Evolutionary conservation across 345 rosid species (phyloP).

Genomic region (Nasturtium officinale): DNA sequence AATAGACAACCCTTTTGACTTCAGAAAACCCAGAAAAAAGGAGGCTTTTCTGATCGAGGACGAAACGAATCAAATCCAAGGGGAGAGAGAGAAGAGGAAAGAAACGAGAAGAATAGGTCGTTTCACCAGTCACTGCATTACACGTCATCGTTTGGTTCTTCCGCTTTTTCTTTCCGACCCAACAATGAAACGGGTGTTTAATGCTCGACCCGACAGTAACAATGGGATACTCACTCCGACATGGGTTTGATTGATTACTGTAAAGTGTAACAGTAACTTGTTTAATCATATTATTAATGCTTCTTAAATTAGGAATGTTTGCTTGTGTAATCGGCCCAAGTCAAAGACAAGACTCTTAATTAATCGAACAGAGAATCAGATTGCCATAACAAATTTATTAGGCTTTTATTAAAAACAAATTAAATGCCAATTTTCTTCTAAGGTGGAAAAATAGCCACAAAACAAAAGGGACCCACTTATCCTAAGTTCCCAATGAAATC

Average conservation of each 20-base stretch:
- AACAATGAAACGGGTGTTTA: conserved; percentile 28
- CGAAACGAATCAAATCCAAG: conserved; percentile 40
- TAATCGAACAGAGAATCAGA: background rate
- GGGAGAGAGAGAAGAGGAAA: conserved; percentile 24
- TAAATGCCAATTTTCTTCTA: conserved; percentile 16
- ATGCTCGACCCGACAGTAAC: conserved; percentile 20
- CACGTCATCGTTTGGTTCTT: conserved; percentile 38
- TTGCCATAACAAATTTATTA: background rate
- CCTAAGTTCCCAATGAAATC: conserved; percentile 46
- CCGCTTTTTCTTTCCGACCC: background rate
- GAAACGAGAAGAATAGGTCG: conserved; percentile 31
- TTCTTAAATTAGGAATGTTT: conserved; percentile 36
- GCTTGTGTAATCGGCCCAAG: conserved; percentile 14
- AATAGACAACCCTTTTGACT: conserved; percentile 34
- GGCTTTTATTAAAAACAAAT: background rate
- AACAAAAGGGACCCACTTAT: conserved; percentile 71
- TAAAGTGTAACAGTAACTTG: background rate
- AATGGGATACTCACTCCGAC: background rate
- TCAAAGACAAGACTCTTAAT: conserved; percentile 23
- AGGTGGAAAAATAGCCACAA: conserved; percentile 32
- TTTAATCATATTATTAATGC: conserved; percentile 13
- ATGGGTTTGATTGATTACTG: conserved; percentile 22
- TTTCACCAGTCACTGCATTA: conserved; percentile 34
- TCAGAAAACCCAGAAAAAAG: conserved; percentile 27
- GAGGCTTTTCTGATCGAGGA: conserved; percentile 35